A percentile compares a stretch with the other conserved stretches of the same genome.
These are phyloP conservation scores for Aspergillus piperis DNA, from an alignment of 2,329 filamentous ascomycete genomes.

Conservation along the genomic window DNA sequence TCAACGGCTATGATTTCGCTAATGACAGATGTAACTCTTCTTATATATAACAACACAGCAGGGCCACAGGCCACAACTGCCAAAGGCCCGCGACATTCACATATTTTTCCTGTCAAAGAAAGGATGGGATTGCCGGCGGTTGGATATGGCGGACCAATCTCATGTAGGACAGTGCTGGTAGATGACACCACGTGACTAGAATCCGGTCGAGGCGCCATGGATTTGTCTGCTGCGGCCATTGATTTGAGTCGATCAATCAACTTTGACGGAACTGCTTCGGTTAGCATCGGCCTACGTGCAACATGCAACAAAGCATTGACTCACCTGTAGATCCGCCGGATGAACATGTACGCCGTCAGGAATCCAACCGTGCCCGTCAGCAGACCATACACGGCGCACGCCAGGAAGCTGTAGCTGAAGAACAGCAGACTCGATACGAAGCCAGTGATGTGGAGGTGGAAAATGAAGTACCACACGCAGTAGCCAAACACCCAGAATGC, in stretches of 20 bases:
- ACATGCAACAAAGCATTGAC: constrained; percentile 26
- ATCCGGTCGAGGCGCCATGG: no score
- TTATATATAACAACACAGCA: constrained; percentile 2
- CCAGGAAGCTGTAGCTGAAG: constrained; percentile 81
- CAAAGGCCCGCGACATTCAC: background rate
- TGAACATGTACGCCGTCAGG: constrained; percentile 79
- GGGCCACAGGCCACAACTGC: constrained; percentile 3
- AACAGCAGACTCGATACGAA: constrained; percentile 79
- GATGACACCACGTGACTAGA: no score
- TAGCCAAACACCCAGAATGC: constrained; percentile 81
- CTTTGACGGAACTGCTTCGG: constrained; percentile 34
- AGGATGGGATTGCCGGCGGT: background rate
- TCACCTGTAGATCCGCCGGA: constrained; percentile 78
- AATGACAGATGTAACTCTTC: background rate
- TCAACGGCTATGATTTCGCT: constrained; percentile 3
- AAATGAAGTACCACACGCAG: constrained; percentile 80
- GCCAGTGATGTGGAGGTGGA: constrained; percentile 77
- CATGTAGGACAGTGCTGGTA: no score
- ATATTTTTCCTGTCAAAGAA: background rate
- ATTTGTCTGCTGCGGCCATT: background rate
- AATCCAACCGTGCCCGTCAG: constrained; percentile 83
- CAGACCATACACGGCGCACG: constrained; percentile 77
- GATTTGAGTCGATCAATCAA: constrained; percentile 27
- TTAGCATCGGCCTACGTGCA: constrained; percentile 3
- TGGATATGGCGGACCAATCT: no score